Base-by-base conservation (phyloP, 2,329 filamentous ascomycete genomes). In the Thielaviopsis musarum region DNA sequence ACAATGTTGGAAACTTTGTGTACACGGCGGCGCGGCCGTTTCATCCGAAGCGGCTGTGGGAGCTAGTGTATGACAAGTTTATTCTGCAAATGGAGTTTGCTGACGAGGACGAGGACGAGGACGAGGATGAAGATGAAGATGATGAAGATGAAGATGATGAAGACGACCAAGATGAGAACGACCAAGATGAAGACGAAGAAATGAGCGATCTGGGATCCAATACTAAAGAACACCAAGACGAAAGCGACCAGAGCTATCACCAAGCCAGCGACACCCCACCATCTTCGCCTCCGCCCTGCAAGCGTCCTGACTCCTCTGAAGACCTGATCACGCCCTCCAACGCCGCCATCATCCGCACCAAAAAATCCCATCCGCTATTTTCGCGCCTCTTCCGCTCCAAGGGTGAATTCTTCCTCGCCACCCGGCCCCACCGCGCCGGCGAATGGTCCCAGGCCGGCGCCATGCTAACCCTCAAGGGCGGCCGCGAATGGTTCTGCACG, bases 1-100 rank as follows among this genome's bases (percentile, higher is more conserved):
- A 87, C 66, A 83, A 82, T 7, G 83, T 88, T 12, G 77, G 80
- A 41, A 88, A 81, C 66, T 87, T 87, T 64, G 81, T 88, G 13
- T 88, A 88, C 67, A 73, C 75, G 0, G 77, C 80, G 0, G 73
- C 79, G 7, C 72, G 78, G 0, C 81, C 81, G 0, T 78, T 79
- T 58, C 74, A 79, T 49, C 77, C 77, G 0, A 67, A 67, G 1
- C 67, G 75, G 0, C 69, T 79, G 0, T 79, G 72, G 69, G 66
- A 68, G 0, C 65, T 75, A 21, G 62, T 78, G 1, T 71, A 74
- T 34, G 71, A 77, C 62, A 77, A 77, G 63, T 79, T 79, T 34
- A 75, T 78, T 45, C 67, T 78, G 5, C 75, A 78, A 56, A 69
- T 74, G 45, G 74, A 76, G 63, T 69, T 74, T 17, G 66, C 66